Evolutionary conservation across 257 asterid genomes (phyloP).

Genomic region (Oldenlandia corymbosa): DNA sequence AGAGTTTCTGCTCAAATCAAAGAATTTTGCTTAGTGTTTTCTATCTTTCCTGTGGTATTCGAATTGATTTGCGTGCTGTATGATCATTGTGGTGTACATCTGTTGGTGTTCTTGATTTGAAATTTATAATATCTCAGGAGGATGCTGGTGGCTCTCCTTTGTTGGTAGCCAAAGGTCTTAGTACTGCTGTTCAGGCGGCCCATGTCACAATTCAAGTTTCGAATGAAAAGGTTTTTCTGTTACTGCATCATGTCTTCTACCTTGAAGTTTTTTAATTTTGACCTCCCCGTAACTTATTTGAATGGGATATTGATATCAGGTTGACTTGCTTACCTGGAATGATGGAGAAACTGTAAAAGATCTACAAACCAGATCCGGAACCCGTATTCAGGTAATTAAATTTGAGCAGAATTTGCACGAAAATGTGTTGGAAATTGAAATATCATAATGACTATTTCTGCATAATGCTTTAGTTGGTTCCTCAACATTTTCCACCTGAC

Average conservation of each 20-base stretch:
- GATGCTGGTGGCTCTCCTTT: conserved; percentile 99
- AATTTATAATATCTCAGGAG: conserved; percentile 44
- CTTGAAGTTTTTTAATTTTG: not conserved
- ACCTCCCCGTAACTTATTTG: not conserved
- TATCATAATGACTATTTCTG: not conserved
- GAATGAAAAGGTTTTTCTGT: conserved; percentile 57
- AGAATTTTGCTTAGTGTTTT: too few species aligned
- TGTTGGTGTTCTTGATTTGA: not conserved
- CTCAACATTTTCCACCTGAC: conserved; percentile 69
- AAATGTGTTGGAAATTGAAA: not conserved
- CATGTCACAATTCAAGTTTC: conserved; percentile 93
- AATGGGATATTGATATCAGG: conserved; percentile 35
- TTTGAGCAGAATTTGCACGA: not conserved
- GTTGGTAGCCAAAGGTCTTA: conserved; percentile 91
- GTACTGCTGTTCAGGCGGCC: conserved; percentile 73
- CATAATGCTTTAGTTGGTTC: conserved; percentile 51
- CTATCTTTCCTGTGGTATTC: not conserved
- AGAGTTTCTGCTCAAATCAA: too few species aligned
- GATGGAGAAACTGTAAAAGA: conserved; percentile 94
- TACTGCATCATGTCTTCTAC: not conserved
- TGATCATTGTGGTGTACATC: too few species aligned
- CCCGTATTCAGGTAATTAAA: conserved; percentile 82
- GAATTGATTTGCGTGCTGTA: not conserved
- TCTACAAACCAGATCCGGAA: conserved; percentile 91
- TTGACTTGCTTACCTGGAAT: conserved; percentile 91